phyloP scores from a whole-genome alignment of 2,329 filamentous ascomycete species.

The Dothiorella sarmentorum region DNA sequence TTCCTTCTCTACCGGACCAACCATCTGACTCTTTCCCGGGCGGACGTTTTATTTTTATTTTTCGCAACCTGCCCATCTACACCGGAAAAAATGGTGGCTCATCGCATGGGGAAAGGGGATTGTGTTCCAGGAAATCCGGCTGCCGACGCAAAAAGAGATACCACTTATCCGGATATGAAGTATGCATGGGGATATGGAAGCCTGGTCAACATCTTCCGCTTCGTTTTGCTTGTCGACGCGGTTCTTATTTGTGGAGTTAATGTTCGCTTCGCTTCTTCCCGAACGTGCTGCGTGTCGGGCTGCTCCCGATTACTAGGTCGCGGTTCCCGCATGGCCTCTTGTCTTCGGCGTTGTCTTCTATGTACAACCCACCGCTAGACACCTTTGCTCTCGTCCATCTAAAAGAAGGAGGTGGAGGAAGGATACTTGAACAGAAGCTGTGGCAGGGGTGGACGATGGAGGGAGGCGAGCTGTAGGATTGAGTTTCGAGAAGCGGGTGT shows the following conservation, averaged over 20 bases:
- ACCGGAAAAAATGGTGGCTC: slow-evolving; percentile 9
- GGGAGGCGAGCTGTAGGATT: neutral
- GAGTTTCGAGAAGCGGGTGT: neutral
- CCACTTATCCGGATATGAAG: slow-evolving; percentile 16
- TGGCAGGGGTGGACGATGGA: neutral
- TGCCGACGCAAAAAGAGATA: slow-evolving; percentile 16
- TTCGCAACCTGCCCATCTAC: slow-evolving; percentile 2
- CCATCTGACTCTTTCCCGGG: slow-evolving; percentile 13
- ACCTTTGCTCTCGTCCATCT: neutral
- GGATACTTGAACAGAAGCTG: neutral
- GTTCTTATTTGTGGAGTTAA: neutral
- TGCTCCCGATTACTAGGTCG: slow-evolving; percentile 4
- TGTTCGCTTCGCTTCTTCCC: slow-evolving; percentile 4
- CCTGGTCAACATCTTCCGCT: slow-evolving; percentile 13
- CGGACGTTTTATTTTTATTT: slow-evolving; percentile 3
- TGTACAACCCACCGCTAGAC: neutral
- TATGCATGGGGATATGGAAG: slow-evolving; percentile 13
- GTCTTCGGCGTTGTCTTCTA: neutral
- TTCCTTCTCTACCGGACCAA: neutral
- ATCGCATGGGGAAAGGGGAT: slow-evolving; percentile 11
- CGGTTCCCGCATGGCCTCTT: slow-evolving; percentile 7
- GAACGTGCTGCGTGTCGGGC: neutral
- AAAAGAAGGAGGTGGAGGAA: neutral
- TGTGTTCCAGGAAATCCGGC: slow-evolving; percentile 9
- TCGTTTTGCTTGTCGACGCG: slow-evolving; percentile 2